A percentile compares a stretch with the other conserved stretches of the same genome.
Evolutionary conservation across 1,284 basidiomycete genomes (phyloP).

Genomic region (Kalmanozyma brasiliensis): DNA sequence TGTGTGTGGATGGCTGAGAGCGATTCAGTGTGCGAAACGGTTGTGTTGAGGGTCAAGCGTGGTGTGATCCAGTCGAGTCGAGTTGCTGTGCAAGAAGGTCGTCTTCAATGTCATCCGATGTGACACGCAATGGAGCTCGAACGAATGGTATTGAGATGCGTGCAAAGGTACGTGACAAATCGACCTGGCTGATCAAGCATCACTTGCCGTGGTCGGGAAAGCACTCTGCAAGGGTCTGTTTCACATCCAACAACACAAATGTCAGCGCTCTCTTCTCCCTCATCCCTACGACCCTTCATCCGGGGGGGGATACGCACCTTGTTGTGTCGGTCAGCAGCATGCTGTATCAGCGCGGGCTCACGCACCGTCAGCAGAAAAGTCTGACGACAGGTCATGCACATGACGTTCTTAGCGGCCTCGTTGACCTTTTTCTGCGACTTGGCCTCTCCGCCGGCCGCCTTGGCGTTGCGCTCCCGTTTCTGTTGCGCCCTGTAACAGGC

Average conservation of each 20-base stretch:
- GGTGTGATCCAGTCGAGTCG: too few species aligned
- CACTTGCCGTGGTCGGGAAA: constrained; percentile 44
- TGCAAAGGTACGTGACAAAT: neutral
- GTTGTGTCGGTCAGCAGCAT: constrained; percentile 58
- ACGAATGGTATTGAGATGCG: neutral
- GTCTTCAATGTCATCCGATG: too few species aligned
- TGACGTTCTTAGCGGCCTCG: constrained; percentile 70
- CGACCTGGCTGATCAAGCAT: neutral
- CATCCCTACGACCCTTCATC: neutral
- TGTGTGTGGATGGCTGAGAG: too few species aligned
- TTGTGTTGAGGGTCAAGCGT: too few species aligned
- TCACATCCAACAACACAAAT: neutral
- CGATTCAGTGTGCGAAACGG: too few species aligned
- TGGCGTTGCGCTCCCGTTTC: constrained; percentile 66
- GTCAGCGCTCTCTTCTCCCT: neutral
- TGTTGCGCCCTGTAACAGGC: constrained; percentile 54
- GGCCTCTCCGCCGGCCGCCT: constrained; percentile 51
- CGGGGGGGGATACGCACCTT: constrained; percentile 43
- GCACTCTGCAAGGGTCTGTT: constrained; percentile 46
- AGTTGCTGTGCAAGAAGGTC: too few species aligned
- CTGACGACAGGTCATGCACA: constrained; percentile 70
- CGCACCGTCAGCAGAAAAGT: constrained; percentile 71
- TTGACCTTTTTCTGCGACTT: constrained; percentile 66
- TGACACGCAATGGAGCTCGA: too few species aligned
- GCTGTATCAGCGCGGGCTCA: constrained; percentile 64